Evolutionary conservation across 148 eudicot species (phyloP), one percentile per base, ranked within the genome.

Genomic region (Agrostemma githago): DNA sequence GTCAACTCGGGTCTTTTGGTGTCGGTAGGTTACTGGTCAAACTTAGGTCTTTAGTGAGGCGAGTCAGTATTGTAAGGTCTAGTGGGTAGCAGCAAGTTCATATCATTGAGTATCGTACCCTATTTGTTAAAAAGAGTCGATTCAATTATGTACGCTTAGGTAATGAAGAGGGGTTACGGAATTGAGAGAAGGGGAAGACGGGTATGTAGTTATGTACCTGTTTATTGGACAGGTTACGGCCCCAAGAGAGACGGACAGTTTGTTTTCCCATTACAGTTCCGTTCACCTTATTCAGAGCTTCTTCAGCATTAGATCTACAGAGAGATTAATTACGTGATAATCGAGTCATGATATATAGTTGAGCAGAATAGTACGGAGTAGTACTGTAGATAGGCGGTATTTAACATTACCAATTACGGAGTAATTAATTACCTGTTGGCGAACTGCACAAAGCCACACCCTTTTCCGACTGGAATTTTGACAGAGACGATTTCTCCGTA

Each of bases 231-330:
- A 92, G 92, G 74, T 90, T 95, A 38, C 98, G 92, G 71, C 98
- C 98, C 98, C 98, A 95, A 71, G 98, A 92, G 73, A 95, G 97
- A 42, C 98, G 93, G 61, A 95, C 97, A 10, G 89, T 90, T 83
- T 95, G 98, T 81, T 92, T 95, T 34, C 97, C 97, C 37, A 95
- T 88, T n/a, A 81, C 86, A 5, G 93, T 85, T 56, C 98, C 98
- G 72, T 86, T 95, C 80, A 95, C 79, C 81, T 92, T 89, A 78
- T 89, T 88, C 73, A 95, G 79, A 60, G 98, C 98, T 78, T 87
- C 98, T 77, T 92, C 97, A 51, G 98, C 98, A 68, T 89, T 83
- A 42, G 76, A 84, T 73, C 98, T 95, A 88, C 72, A 72, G 42
- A 68, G 72, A 59, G 60, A 65, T 68, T 26, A 65, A 42, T 21